Conservation (phyloP, 2,329 filamentous ascomycete species). For the Graphilbum ipis-grandicollis region DNA sequence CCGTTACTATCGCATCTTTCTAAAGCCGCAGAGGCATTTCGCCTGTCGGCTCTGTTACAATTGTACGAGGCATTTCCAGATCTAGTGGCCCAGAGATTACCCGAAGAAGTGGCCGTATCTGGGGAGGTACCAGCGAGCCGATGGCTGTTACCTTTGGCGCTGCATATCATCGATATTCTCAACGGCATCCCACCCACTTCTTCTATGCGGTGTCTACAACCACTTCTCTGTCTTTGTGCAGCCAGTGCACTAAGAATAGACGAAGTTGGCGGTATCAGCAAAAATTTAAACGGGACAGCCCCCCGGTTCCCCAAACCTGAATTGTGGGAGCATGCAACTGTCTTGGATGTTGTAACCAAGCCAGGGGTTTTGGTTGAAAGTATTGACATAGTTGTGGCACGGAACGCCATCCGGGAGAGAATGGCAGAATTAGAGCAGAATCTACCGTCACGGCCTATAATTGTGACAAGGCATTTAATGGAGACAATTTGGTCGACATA, state of each 20-base stretch:
- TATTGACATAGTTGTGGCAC: constrained; percentile 9
- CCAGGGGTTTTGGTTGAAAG: too few species aligned
- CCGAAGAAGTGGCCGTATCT: neutral
- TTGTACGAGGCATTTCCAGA: constrained; percentile 20
- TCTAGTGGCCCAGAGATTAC: constrained; percentile 4
- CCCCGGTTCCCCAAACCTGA: neutral
- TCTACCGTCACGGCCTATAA: constrained; percentile 14
- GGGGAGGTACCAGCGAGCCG: neutral
- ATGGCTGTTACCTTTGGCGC: constrained; percentile 5
- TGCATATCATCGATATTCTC: constrained; percentile 8
- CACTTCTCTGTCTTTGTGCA: constrained; percentile 10
- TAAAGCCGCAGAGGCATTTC: constrained; percentile 19
- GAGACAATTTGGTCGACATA: neutral
- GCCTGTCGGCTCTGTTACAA: constrained; percentile 19
- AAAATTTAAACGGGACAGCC: too few species aligned
- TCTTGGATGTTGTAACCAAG: too few species aligned
- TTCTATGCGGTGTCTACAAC: constrained; percentile 11
- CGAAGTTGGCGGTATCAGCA: too few species aligned
- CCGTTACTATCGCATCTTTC: constrained; percentile 13
- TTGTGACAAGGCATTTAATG: neutral
- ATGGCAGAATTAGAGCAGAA: constrained; percentile 19
- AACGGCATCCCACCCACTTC: constrained; percentile 8
- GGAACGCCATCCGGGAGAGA: constrained; percentile 17
- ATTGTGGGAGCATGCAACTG: too few species aligned
- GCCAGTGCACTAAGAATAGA: constrained; percentile 7